Evolutionary conservation across 495 filamentous ascomycete species (phyloP).

Genomic region (Ramalina peruviana): DNA sequence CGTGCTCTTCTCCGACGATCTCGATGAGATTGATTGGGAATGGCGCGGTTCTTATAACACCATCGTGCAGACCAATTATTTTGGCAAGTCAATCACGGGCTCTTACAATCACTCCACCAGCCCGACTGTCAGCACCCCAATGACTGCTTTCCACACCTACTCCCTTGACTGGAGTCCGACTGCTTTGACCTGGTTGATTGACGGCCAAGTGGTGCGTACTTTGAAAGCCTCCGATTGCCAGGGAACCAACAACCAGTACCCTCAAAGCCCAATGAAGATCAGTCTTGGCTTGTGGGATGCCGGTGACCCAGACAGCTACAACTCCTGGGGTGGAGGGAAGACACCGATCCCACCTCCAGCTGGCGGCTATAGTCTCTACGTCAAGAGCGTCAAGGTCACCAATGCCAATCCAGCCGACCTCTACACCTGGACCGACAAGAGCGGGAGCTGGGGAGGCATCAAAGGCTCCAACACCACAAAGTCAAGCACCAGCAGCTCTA

Average conservation of each 20-base stretch:
- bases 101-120: conserved; percentile 62
- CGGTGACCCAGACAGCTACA: conserved; percentile 51
- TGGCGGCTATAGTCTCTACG: conserved; percentile 61
- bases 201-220: conserved; percentile 58
- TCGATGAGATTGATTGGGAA: conserved; percentile 96
- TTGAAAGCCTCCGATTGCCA: conserved; percentile 43
- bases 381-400: conserved; percentile 32
- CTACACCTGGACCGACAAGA: conserved; percentile 28
- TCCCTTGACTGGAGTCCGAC: conserved; percentile 69
- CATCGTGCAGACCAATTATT: conserved; percentile 83
- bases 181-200: conserved; percentile 64
- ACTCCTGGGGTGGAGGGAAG: conserved; percentile 21
- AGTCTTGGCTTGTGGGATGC: conserved; percentile 75
- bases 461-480: conserved; percentile 11
- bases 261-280: conserved; percentile 79
- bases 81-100: conserved; percentile 73
- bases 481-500: not conserved
- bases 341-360: conserved; percentile 20
- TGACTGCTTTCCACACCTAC: conserved; percentile 66
- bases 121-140: conserved; percentile 43
- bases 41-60: conserved; percentile 50
- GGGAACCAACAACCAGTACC: conserved; percentile 56
- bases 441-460: conserved; percentile 25
- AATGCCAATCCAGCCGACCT: conserved; percentile 24
- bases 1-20: conserved; percentile 73